A percentile compares a stretch with the other conserved stretches of the same genome.
Evolutionary conservation across 768 basidiomycete species (phyloP).

Genomic region (Cystofilobasidium macerans): DNA sequence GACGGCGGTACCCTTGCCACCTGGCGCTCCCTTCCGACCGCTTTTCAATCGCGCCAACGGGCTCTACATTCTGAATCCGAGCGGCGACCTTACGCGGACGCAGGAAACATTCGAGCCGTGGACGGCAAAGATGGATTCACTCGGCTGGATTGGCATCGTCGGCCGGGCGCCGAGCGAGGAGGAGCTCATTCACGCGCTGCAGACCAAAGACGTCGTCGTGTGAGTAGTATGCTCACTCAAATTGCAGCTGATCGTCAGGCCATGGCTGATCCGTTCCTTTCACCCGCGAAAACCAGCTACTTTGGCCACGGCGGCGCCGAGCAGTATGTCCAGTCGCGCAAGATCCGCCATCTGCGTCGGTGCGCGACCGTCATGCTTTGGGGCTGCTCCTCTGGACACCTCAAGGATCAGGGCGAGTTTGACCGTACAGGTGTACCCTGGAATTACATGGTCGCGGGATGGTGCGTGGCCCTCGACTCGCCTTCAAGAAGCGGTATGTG

Average conservation of each 20-base stretch:
- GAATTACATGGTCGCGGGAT: conserved; percentile 93
- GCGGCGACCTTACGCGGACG: conserved; percentile 74
- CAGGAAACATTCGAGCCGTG: conserved; percentile 71
- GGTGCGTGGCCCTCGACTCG: conserved; percentile 49
- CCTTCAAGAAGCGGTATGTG: background rate
- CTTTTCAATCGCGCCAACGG: conserved; percentile 13
- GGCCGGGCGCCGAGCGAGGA: conserved; percentile 71
- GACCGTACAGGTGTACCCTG: conserved; percentile 84
- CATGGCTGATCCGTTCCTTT: background rate
- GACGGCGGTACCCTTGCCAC: too few relatives aligned
- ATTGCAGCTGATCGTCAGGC: background rate
- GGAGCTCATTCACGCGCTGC: conserved; percentile 63
- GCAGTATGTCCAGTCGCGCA: conserved; percentile 81
- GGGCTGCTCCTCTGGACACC: conserved; percentile 90
- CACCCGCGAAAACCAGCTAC: too few relatives aligned
- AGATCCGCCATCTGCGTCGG: conserved; percentile 63
- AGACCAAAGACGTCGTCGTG: conserved; percentile 75
- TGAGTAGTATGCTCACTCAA: conserved; percentile 45
- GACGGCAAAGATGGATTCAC: conserved; percentile 56
- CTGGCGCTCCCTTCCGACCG: background rate
- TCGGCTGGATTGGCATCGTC: conserved; percentile 74
- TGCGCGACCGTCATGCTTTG: conserved; percentile 95
- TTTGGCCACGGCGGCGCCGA: conserved; percentile 96
- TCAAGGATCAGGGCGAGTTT: conserved; percentile 87
- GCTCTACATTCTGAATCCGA: conserved; percentile 82